Percentiles rank a stretch among this genome's conserved stretches.
phyloP scores from a whole-genome alignment of 2,329 filamentous ascomycete species.

The Cryphonectria japonica region DNA sequence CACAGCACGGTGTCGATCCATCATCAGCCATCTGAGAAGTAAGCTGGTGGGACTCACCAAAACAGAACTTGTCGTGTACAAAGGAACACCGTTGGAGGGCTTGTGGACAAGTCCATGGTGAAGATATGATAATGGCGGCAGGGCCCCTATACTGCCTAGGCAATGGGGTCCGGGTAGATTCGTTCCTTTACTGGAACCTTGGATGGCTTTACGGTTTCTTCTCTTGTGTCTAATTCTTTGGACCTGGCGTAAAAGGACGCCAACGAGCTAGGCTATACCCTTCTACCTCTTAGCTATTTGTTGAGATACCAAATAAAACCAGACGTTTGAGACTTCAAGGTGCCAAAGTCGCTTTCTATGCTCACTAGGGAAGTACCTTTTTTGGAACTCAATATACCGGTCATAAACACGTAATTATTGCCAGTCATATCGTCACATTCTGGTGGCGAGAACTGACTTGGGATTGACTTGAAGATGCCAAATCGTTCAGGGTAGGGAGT shows the following conservation, averaged over 20 bases:
- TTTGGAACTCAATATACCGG: neutral
- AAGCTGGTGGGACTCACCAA: neutral
- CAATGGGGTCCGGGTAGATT: neutral
- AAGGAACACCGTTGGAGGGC: neutral
- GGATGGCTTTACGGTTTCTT: neutral
- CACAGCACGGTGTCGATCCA: neutral
- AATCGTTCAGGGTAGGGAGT: too few species aligned
- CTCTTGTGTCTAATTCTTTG: neutral
- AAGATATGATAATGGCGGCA: neutral
- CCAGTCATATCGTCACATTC: too few species aligned
- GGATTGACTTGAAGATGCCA: too few species aligned
- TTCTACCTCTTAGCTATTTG: neutral
- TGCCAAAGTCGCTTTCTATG: neutral
- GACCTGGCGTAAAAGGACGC: neutral
- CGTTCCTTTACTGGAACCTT: neutral
- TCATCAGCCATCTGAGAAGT: conserved; percentile 1
- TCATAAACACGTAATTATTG: too few species aligned
- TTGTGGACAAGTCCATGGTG: neutral
- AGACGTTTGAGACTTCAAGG: neutral
- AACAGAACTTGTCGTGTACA: neutral
- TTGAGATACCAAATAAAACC: neutral
- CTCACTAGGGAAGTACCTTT: too few species aligned
- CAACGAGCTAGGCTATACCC: neutral
- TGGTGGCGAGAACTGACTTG: too few species aligned
- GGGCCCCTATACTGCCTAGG: neutral